Evolutionary conservation across 352 stramenopile species (phyloP).

Genomic region (Phytopythium montanum): DNA sequence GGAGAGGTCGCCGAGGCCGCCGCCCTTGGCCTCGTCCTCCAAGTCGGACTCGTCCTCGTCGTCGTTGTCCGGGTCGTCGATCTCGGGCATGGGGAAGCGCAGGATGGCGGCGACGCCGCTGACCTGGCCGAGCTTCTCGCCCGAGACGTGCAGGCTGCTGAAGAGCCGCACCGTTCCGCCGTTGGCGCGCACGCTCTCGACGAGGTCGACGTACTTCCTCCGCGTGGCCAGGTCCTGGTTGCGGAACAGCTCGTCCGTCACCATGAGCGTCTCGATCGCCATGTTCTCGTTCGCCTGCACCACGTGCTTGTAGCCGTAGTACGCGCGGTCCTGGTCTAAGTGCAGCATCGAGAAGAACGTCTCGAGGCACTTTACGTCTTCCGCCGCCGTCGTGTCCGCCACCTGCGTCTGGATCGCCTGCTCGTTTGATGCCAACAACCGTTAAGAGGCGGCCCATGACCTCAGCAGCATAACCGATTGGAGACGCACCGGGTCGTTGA

Average conservation of each 20-base stretch:
- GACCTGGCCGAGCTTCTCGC: slow-evolving; percentile 93
- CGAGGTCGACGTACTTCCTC: slow-evolving; percentile 93
- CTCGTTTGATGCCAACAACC: neutral
- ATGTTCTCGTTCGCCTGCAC: slow-evolving; percentile 87
- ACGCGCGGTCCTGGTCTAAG: slow-evolving; percentile 93
- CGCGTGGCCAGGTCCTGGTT: slow-evolving; percentile 86
- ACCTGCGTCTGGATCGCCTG: slow-evolving; percentile 89
- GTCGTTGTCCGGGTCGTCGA: slow-evolving; percentile 88
- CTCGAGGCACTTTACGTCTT: slow-evolving; percentile 90
- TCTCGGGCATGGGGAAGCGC: slow-evolving; percentile 95
- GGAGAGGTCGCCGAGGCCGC: slow-evolving; percentile 60
- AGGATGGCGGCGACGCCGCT: slow-evolving; percentile 95
- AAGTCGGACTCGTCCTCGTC: slow-evolving; percentile 44
- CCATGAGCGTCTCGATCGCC: slow-evolving; percentile 94
- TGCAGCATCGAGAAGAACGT: slow-evolving; percentile 97
- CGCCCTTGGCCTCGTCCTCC: slow-evolving; percentile 34
- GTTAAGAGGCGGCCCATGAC: neutral
- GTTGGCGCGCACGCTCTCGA: slow-evolving; percentile 91
- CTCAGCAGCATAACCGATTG: neutral
- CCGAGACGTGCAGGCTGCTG: slow-evolving; percentile 93
- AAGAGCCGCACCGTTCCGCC: slow-evolving; percentile 94
- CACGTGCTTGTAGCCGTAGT: slow-evolving; percentile 97
- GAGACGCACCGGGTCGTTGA: slow-evolving; percentile 82
- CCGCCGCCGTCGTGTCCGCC: slow-evolving; percentile 93
- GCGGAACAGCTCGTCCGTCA: slow-evolving; percentile 95